phyloP scores from a whole-genome alignment of 768 basidiomycete species.

The Auriscalpium vulgare region DNA sequence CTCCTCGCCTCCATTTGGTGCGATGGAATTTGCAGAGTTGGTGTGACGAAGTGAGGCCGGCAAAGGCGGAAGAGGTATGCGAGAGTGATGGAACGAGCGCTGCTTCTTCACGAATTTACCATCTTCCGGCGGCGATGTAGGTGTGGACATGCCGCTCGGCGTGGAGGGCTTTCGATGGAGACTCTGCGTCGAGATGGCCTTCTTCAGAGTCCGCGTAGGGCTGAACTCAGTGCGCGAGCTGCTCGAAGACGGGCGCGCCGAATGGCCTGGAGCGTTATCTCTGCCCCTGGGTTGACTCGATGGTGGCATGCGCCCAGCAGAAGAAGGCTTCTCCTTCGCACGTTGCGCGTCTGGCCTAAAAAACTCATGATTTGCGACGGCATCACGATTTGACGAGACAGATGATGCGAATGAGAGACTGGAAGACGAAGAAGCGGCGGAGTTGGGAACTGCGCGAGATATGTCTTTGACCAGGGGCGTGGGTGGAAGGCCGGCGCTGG shows the following conservation, averaged over 20 bases:
- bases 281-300: not conserved
- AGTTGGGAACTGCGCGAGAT: not conserved
- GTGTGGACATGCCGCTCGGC: constrained; percentile 22
- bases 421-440: constrained; percentile 11
- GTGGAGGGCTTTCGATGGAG: constrained; percentile 24
- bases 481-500: constrained; percentile 5
- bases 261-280: not conserved
- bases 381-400: constrained; percentile 3
- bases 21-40: constrained; percentile 12
- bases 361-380: not conserved
- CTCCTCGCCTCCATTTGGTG: constrained; percentile 10
- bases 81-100: constrained; percentile 56
- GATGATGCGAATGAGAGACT: constrained; percentile 14
- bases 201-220: constrained; percentile 33
- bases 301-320: not conserved
- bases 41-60: constrained; percentile 24
- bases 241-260: not conserved
- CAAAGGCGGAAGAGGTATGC: constrained; percentile 45
- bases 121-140: constrained; percentile 25
- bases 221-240: constrained; percentile 10
- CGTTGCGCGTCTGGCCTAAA: constrained; percentile 1
- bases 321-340: constrained; percentile 4
- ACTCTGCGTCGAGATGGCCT: constrained; percentile 51
- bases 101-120: constrained; percentile 38
- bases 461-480: constrained; percentile 14